Evolutionary conservation across 176 grass and related monocot genomes (phyloP), one percentile per base, ranked within the genome.

Genomic region (Avena sativa): DNA sequence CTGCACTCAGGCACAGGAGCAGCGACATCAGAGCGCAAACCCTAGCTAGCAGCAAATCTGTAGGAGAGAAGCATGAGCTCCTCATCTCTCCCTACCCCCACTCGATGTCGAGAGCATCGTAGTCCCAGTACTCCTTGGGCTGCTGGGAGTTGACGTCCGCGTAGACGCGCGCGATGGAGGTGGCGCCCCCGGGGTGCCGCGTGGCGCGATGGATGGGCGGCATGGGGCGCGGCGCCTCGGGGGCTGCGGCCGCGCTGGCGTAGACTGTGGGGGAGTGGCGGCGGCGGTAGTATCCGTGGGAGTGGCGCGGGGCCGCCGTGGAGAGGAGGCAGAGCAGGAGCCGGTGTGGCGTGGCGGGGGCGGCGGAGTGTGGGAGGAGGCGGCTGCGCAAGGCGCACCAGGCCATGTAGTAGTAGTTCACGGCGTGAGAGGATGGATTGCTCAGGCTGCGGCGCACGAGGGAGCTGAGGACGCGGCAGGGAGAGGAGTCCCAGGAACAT

Each of bases 101-200:
- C 32, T 91, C 81, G 66, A 99, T 90, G 71, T 92, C 83, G 49
- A 99, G 93, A 32, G 90, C 84, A 80, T 99, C 97, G 86, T 99
- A 96, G 86, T 99, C 97, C 92, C 94, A 99, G 87, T 96, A 99
- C 47, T 96, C 94, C 52, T 87, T 84, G 66, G 94, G 92, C 62
- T 81, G 86, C 48, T 91, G 80, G 14, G 90, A 75, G 88, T 99
- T 99, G 71, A 86, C 87, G 74, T 96, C 92, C 46, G 90, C 83
- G 79, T 94, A 91, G 80, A 91, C 88, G 57, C 90, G 90, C 23
- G 94, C 90, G 58, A 92, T 67, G 21, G 94, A 96, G 59, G 85
- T 34, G 26, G 85, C 83, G 26, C 81, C 94, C 62, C 30, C 62
- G 21, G 85, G 90, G 36, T 83, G 92, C 67, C 91, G 92, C 57